Base-by-base conservation (phyloP, 495 filamentous ascomycete species). In the Lentithecium fluviatile region DNA sequence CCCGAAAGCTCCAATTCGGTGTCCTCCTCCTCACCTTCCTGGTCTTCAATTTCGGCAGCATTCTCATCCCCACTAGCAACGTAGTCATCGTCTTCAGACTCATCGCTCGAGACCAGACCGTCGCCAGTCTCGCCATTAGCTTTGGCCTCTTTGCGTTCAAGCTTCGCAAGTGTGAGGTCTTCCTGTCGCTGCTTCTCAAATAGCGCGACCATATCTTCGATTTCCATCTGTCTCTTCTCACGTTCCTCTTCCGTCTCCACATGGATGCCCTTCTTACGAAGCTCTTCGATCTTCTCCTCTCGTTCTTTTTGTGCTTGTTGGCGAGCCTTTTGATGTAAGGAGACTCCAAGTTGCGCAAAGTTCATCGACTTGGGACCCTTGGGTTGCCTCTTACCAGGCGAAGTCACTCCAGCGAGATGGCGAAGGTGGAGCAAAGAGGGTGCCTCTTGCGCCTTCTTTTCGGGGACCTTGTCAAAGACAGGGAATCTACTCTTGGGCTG, bases 161-260 rank as follows among this genome's bases (percentile, higher is more conserved):
- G 74, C 67, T 86, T 82, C 67, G 85, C 86, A 50, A 99, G 87
- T 47, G 86, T 85, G 47, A 90, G 82, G 13, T 84, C 91, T 69
- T 97, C 89, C 61, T 82, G 78, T 40, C 92, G 80, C 20, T 92
- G 94, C 63, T 85, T 90, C 25, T 92, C 87, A 32, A 98, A 78
- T 63, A 85, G 89, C 21, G 91, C 88, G 34, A 97, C 79, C 37
- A 97, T 78, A 64, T 96, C 85, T 61, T 97, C 95, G 20, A 96
- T 82, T 58, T 91, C 83, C 24, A 86, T 84, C 69, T 86, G 83
- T 70, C 93, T 87, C 12, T 84, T 83, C 62, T 88, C 85, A 57
- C 89, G 80, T 65, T 99, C 91, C 71, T 96, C 94, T 4, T 85
- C 82, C 1, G 89, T 96, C 64, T 89, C 87, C n/a, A 97, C 77